Percentiles rank a stretch among this genome's conserved stretches.
Conservation (phyloP, 768 basidiomycete species). For the Tricholomella constricta region DNA sequence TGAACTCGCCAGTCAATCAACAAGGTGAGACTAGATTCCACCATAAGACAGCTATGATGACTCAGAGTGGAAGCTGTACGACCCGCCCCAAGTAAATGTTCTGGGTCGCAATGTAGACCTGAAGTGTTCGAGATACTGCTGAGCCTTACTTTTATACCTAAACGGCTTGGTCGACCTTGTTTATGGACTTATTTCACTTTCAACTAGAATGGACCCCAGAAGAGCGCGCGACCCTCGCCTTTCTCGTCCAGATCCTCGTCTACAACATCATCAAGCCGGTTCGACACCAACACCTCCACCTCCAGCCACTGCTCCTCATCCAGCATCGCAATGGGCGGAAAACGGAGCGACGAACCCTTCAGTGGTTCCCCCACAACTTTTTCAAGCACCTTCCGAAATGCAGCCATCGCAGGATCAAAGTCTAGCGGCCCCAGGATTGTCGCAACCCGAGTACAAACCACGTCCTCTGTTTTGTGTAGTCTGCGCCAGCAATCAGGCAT, state of each 20-base stretch:
- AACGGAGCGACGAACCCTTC: conserved; percentile 21
- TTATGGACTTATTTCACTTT: conserved; percentile 11
- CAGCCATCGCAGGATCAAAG: neutral
- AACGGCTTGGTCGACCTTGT: neutral
- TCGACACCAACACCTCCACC: conserved; percentile 37
- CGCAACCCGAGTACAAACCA: conserved; percentile 48
- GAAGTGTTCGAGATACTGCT: conserved; percentile 93
- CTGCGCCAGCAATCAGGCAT: conserved; percentile 97
- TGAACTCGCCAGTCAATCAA: neutral
- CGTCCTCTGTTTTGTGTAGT: conserved; percentile 95
- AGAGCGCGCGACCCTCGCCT: conserved; percentile 81
- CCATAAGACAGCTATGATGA: conserved; percentile 55
- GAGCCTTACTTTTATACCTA: conserved; percentile 42
- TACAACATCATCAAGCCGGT: conserved; percentile 49
- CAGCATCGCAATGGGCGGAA: conserved; percentile 25
- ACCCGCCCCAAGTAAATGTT: conserved; percentile 46
- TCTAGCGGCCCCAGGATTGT: neutral
- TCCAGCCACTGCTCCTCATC: conserved; percentile 20
- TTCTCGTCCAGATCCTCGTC: conserved; percentile 66
- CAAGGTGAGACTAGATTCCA: conserved; percentile 4
- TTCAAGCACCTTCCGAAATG: conserved; percentile 1
- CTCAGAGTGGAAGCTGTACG: conserved; percentile 91
- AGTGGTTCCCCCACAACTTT: conserved; percentile 10
- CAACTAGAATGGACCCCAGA: conserved; percentile 68
- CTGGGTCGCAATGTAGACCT: conserved; percentile 77